Conservation (phyloP, 73 alveolate genomes). For the Stentor coeruleus region DNA sequence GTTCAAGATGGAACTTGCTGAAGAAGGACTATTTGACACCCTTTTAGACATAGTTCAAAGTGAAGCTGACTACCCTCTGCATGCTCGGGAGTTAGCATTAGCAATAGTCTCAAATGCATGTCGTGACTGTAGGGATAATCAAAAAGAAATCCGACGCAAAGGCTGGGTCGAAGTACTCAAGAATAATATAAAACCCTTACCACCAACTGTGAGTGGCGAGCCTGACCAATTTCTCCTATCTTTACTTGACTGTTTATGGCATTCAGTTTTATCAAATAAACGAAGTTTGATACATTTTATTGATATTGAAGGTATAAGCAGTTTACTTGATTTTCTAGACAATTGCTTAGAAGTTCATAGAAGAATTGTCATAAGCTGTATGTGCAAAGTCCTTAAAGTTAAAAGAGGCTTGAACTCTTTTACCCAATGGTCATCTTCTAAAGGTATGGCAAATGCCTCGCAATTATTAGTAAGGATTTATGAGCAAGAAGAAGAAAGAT, state of each 20-base stretch:
- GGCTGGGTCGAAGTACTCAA: constrained; percentile 94
- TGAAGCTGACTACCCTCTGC: constrained; percentile 85
- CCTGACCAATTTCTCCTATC: constrained; percentile 53
- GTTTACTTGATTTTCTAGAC: constrained; percentile 88
- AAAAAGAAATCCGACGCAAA: constrained; percentile 92
- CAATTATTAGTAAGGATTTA: constrained; percentile 85
- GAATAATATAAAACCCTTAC: constrained; percentile 62
- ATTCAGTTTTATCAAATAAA: constrained; percentile 84
- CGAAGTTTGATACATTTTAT: constrained; percentile 87
- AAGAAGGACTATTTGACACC: constrained; percentile 87
- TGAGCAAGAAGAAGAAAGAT: constrained; percentile 84
- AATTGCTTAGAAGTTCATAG: constrained; percentile 82
- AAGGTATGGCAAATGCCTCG: constrained; percentile 88
- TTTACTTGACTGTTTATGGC: constrained; percentile 93
- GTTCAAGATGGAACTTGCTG: constrained; percentile 84
- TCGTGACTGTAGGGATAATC: constrained; percentile 83
- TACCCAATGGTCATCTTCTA: constrained; percentile 90
- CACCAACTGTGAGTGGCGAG: constrained; percentile 45
- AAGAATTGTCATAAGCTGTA: constrained; percentile 76
- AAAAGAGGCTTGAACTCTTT: constrained; percentile 80
- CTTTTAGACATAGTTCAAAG: constrained; percentile 83
- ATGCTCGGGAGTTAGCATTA: constrained; percentile 85
- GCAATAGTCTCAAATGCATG: constrained; percentile 88
- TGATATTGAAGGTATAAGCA: constrained; percentile 91
- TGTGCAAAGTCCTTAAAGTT: constrained; percentile 84